These are phyloP conservation scores for Zymoseptoria passerinii DNA, from an alignment of 2,329 filamentous ascomycete genomes.

Conservation along the genomic window DNA sequence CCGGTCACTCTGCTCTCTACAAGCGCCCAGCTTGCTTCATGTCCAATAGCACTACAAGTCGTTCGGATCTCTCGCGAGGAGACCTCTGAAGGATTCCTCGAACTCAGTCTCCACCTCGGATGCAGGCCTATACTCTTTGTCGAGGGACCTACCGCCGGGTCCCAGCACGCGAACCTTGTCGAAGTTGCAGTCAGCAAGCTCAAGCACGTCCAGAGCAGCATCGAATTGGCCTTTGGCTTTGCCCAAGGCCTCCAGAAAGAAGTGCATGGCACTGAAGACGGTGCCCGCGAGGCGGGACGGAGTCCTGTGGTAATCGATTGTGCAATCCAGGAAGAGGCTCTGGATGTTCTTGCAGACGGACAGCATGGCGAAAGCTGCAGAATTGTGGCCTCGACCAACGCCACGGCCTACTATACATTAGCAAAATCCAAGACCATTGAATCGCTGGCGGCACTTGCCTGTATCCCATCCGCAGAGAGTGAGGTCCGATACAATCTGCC, in stretches of 20 bases:
- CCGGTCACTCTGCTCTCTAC: too few relatives aligned
- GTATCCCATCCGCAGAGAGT: conserved; percentile 19
- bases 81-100: too few relatives aligned
- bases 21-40: too few relatives aligned
- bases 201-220: conserved; percentile 21
- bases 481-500: conserved; percentile 14
- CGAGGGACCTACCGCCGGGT: too few relatives aligned
- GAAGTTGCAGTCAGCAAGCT: conserved; percentile 15
- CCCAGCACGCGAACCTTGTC: too few relatives aligned
- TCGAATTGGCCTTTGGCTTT: conserved; percentile 17
- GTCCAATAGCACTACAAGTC: too few relatives aligned
- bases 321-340: conserved; percentile 19
- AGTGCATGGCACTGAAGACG: conserved; percentile 20
- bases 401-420: too few relatives aligned
- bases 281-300: conserved; percentile 13
- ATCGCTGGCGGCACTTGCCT: too few relatives aligned
- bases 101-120: conserved; percentile 4
- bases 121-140: conserved; percentile 1
- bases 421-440: too few relatives aligned
- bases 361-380: conserved; percentile 19
- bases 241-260: conserved; percentile 22
- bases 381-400: too few relatives aligned
- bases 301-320: conserved; percentile 2
- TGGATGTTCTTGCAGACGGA: conserved; percentile 21
- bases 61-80: too few relatives aligned